Percentiles rank a stretch among this genome's conserved stretches.
phyloP scores from a whole-genome alignment of 2,329 filamentous ascomycete species.

The Bipolaris bicolor region DNA sequence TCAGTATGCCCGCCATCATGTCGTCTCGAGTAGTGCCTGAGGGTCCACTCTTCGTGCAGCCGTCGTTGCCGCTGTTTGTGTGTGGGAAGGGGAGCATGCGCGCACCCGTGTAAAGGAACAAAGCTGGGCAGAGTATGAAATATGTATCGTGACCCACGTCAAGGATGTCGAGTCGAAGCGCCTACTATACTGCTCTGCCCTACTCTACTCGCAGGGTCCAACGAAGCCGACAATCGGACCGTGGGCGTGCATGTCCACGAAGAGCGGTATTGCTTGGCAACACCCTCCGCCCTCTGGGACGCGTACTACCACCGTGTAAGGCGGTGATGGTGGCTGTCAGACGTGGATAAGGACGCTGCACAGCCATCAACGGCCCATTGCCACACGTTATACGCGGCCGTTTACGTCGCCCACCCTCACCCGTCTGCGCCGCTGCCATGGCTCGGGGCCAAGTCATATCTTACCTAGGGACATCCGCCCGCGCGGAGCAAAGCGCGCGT shows the following conservation, averaged over 20 bases:
- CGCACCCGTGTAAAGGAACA: not conserved
- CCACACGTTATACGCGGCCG: slow-evolving; percentile 28
- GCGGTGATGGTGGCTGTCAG: not conserved
- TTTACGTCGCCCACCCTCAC: slow-evolving; percentile 27
- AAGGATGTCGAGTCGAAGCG: not conserved
- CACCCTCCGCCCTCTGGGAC: slow-evolving; percentile 6
- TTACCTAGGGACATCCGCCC: slow-evolving; percentile 9
- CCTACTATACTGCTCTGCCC: not conserved
- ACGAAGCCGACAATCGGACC: not conserved
- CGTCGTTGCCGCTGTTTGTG: not conserved
- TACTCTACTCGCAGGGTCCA: slow-evolving; percentile 1
- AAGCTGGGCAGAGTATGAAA: too few species aligned
- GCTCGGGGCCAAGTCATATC: slow-evolving; percentile 32
- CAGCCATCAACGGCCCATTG: not conserved
- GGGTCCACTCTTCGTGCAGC: not conserved
- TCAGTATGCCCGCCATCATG: not conserved
- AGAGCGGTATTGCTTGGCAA: slow-evolving; percentile 8
- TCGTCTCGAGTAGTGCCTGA: not conserved
- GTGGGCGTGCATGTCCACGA: slow-evolving; percentile 1
- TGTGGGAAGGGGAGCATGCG: not conserved
- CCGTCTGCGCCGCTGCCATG: slow-evolving; percentile 8
- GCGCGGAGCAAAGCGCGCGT: slow-evolving; percentile 1
- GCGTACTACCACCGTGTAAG: slow-evolving; percentile 2
- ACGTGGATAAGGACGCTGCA: not conserved
- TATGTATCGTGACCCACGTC: not conserved